A percentile compares a stretch with the other conserved stretches of the same genome.
Evolutionary conservation across 768 basidiomycete species (phyloP).

Genomic region (Gautieria morchelliformis): DNA sequence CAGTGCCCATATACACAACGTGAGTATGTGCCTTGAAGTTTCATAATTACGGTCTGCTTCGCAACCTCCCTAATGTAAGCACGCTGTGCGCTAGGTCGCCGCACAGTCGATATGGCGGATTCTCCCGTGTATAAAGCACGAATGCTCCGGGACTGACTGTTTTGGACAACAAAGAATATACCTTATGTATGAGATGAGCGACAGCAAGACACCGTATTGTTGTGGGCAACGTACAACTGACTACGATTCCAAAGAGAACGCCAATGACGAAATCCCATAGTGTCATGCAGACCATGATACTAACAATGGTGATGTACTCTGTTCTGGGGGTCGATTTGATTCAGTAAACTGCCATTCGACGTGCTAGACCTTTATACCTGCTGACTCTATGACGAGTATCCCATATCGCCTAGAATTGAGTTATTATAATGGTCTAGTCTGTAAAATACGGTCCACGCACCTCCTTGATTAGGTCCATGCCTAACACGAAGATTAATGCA

Average conservation of each 20-base stretch:
- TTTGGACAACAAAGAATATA: slow-evolving; percentile 96
- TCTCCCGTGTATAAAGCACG: slow-evolving; percentile 77
- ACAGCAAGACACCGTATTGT: neutral
- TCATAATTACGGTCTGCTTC: slow-evolving; percentile 80
- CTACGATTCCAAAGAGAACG: slow-evolving; percentile 83
- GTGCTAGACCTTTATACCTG: slow-evolving; percentile 31
- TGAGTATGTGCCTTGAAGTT: slow-evolving; percentile 57
- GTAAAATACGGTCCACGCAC: neutral
- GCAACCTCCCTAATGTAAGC: slow-evolving; percentile 90
- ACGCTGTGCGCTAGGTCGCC: slow-evolving; percentile 78
- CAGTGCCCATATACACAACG: too few species aligned
- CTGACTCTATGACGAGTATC: slow-evolving; percentile 87
- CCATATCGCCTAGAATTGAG: slow-evolving; percentile 56
- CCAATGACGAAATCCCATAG: slow-evolving; percentile 91
- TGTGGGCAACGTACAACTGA: slow-evolving; percentile 56
- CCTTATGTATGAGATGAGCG: slow-evolving; percentile 30
- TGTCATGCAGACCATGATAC: slow-evolving; percentile 90
- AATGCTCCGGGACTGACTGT: slow-evolving; percentile 77
- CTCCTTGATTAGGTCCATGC: slow-evolving; percentile 90
- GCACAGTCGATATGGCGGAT: slow-evolving; percentile 80
- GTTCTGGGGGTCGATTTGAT: slow-evolving; percentile 28
- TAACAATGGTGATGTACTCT: slow-evolving; percentile 75
- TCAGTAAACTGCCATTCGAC: too few species aligned
- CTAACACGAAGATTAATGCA: slow-evolving; percentile 88
- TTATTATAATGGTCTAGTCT: too few species aligned